A percentile compares a stretch with the other conserved stretches of the same genome.
Evolutionary conservation across 169 alveolate genomes (phyloP).

Genomic region (Plasmodium coatneyi): DNA sequence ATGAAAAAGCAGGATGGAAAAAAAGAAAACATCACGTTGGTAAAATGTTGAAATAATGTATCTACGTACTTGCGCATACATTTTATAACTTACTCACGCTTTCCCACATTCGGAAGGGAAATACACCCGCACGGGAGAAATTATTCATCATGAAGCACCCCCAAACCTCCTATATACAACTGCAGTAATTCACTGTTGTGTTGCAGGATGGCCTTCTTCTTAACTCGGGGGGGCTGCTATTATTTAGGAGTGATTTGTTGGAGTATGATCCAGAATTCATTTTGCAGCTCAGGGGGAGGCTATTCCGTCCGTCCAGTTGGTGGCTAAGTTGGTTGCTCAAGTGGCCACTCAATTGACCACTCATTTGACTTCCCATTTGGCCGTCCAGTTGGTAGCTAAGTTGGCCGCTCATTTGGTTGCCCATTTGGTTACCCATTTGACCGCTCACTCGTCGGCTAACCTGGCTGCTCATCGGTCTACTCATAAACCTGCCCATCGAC

Average conservation of each 20-base stretch:
- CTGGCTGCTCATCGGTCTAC: neutral
- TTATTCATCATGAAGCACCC: neutral
- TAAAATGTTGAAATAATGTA: neutral
- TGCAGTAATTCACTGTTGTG: slow-evolving; percentile 39
- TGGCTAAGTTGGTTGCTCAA: neutral
- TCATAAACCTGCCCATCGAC: neutral
- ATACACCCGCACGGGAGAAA: neutral
- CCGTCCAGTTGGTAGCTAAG: neutral
- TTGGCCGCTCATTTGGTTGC: neutral
- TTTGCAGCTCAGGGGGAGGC: neutral
- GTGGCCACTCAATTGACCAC: neutral
- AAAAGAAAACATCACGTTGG: neutral
- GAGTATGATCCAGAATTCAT: neutral
- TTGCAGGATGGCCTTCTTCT: slow-evolving; percentile 19
- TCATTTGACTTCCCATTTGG: neutral
- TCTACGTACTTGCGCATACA: neutral
- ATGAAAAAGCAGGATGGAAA: neutral
- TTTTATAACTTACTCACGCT: neutral
- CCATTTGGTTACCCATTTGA: neutral
- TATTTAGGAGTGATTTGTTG: slow-evolving; percentile 6
- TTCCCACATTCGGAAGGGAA: neutral
- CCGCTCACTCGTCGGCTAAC: neutral
- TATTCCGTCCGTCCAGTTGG: neutral
- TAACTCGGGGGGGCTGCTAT: neutral
- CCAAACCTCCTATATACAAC: slow-evolving; percentile 25